Evolutionary conservation across 306 rosid species (phyloP).

Genomic region (Pterocarpus macrocarpus): DNA sequence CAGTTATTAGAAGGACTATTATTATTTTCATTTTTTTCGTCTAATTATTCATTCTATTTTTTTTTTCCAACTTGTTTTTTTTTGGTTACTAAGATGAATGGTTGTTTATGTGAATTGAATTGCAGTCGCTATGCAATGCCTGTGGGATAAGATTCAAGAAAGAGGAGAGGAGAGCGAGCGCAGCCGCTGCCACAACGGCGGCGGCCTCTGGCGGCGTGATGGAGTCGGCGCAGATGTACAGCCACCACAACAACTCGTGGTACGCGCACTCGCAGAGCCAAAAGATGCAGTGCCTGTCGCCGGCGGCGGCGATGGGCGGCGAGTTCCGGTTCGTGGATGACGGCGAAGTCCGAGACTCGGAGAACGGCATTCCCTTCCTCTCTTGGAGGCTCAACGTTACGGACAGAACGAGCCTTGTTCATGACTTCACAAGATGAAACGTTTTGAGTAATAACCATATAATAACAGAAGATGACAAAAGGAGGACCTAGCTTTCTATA

Average conservation of each 20-base stretch:
- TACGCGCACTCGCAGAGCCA: slow-evolving; percentile 61
- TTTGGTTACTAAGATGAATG: not conserved
- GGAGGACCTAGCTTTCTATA: slow-evolving; percentile 10
- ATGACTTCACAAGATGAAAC: slow-evolving; percentile 83
- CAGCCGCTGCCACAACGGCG: slow-evolving; percentile 60
- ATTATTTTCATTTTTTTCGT: no score
- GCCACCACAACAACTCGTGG: slow-evolving; percentile 62
- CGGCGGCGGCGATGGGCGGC: slow-evolving; percentile 60
- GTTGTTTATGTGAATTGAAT: slow-evolving; percentile 2
- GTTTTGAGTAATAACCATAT: no score
- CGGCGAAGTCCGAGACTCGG: slow-evolving; percentile 47
- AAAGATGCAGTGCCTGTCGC: slow-evolving; percentile 70
- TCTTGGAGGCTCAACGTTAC: slow-evolving; percentile 95
- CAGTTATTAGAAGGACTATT: no score
- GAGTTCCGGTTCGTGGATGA: slow-evolving; percentile 73
- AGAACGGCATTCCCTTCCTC: slow-evolving; percentile 74
- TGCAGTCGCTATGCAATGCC: slow-evolving; percentile 96
- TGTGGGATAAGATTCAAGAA: slow-evolving; percentile 98
- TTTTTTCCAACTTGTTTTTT: not conserved
- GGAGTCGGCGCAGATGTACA: slow-evolving; percentile 59
- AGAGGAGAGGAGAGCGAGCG: slow-evolving; percentile 87
- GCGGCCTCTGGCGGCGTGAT: slow-evolving; percentile 44
- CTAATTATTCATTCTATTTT: no score
- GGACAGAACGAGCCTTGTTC: slow-evolving; percentile 89
- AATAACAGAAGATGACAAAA: slow-evolving; percentile 23